Base-by-base conservation (phyloP, 495 filamentous ascomycete species). In the Hyaloscypha hepaticicola region DNA sequence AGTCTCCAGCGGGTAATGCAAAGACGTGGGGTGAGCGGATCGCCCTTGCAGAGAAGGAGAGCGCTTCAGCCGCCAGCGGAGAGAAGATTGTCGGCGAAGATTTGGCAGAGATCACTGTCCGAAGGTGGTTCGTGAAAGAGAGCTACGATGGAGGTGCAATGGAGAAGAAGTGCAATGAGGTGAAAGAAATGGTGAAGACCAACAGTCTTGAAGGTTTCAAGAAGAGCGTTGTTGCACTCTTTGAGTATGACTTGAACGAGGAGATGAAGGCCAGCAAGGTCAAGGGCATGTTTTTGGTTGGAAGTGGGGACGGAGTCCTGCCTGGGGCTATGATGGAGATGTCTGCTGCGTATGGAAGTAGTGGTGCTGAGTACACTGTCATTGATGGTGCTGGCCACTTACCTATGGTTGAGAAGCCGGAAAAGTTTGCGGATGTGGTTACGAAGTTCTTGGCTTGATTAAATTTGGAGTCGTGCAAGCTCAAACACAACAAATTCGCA, bases 351-450 rank as follows among this genome's bases (percentile, higher is more conserved):
- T 70, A 90, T 62, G 84, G 83, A 4, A 60, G 66, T 5, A 72
- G 72, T 0, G 84, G 80, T 1, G 82, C 83, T 0, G 81, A 84
- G 71, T 77, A 88, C 62, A 82, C 78, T 72, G 72, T 87, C 57
- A 82, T 93, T 57, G 82, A 87, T 1, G 74, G 77, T 26, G 87
- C 90, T 0, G 91, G 91, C 0, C 91, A 95, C 77, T 73, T 95
- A 75, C 91, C 91, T 4, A 95, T 95, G 91, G 86, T 84, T 38
- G 90, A 95, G 78, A 83, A 88, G 64, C 87, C 88, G 9, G 74
- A 75, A 64, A 83, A 80, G 14, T 90, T 92, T 73, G 85, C 85
- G 66, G 79, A 81, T 50, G 82, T 83, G 38, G 81, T 91, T 6
- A 76, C 78, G 53, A 77, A 69, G 29, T 88, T 86, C 61, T 68